Evolutionary conservation across 2,329 filamentous ascomycete species (phyloP).

Genomic region (Hypoxylon sp.): DNA sequence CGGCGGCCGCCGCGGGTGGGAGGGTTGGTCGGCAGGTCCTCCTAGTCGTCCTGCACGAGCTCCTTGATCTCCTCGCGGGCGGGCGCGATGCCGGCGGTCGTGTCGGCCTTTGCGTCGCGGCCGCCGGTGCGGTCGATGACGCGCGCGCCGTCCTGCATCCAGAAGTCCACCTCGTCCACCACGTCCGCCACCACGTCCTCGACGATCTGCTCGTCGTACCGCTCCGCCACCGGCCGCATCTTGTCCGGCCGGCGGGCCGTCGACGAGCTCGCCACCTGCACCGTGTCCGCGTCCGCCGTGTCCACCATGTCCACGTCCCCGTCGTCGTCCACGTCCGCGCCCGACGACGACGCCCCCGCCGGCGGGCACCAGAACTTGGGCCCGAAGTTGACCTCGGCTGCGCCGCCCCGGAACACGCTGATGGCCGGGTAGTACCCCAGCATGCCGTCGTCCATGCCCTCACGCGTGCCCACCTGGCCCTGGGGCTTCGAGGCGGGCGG

Average conservation of each 20-base stretch:
- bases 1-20: background rate
- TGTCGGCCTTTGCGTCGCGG: slow-evolving; percentile 55
- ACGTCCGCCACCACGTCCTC: slow-evolving; percentile 95
- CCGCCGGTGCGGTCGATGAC: slow-evolving; percentile 55
- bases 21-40: background rate
- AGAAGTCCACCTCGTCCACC: slow-evolving; percentile 93
- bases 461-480: slow-evolving; percentile 76
- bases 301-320: slow-evolving; percentile 59
- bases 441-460: slow-evolving; percentile 92
- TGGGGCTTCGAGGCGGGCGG: slow-evolving; percentile 84
- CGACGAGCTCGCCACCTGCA: slow-evolving; percentile 11
- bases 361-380: slow-evolving; percentile 92
- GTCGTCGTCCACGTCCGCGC: slow-evolving; percentile 37
- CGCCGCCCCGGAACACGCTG: slow-evolving; percentile 89
- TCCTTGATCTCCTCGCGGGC: slow-evolving; percentile 69
- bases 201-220: slow-evolving; percentile 91
- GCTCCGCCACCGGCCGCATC: slow-evolving; percentile 72
- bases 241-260: slow-evolving; percentile 36
- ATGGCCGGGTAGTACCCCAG: slow-evolving; percentile 95
- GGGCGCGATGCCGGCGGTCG: slow-evolving; percentile 52
- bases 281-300: slow-evolving; percentile 11
- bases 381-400: slow-evolving; percentile 93
- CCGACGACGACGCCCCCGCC: slow-evolving; percentile 62
- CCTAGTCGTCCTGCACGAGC: slow-evolving; percentile 67
- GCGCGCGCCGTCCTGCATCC: slow-evolving; percentile 71